Evolutionary conservation across 345 rosid species (phyloP).

Genomic region (Eucalyptus viminalis): DNA sequence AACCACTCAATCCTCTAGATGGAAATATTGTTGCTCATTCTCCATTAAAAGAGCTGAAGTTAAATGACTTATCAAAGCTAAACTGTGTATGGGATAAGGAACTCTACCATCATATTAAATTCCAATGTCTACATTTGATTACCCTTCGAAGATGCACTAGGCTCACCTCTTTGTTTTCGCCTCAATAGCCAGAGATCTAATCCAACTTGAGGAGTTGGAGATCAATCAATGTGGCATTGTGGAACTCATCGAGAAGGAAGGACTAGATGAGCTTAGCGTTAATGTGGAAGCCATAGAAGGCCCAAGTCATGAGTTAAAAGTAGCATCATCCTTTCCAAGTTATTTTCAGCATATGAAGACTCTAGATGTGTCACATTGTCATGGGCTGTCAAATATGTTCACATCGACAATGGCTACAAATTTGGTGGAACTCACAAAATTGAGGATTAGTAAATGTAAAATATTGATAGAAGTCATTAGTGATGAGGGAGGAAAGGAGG

Average conservation of each 20-base stretch:
- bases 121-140: accelerated
- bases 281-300: not conserved
- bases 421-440: not conserved
- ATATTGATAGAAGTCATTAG: not conserved
- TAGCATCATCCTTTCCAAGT: not conserved
- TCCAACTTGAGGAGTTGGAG: not conserved
- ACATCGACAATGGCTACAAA: not conserved
- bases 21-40: accelerated
- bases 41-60: too few species aligned
- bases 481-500: not conserved
- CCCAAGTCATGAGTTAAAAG: not conserved
- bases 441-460: not conserved
- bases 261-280: accelerated
- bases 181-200: not conserved
- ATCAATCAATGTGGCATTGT: not conserved
- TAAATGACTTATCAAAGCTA: too few species aligned
- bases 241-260: not conserved
- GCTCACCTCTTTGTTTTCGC: not conserved
- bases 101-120: too few species aligned
- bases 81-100: too few species aligned
- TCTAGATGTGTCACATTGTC: not conserved
- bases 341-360: not conserved
- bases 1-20: too few species aligned
- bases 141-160: not conserved
- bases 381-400: not conserved